A percentile compares a stretch with the other conserved stretches of the same genome.
Conservation (phyloP, 495 filamentous ascomycete species). For the Podospora pseudopauciseta region DNA sequence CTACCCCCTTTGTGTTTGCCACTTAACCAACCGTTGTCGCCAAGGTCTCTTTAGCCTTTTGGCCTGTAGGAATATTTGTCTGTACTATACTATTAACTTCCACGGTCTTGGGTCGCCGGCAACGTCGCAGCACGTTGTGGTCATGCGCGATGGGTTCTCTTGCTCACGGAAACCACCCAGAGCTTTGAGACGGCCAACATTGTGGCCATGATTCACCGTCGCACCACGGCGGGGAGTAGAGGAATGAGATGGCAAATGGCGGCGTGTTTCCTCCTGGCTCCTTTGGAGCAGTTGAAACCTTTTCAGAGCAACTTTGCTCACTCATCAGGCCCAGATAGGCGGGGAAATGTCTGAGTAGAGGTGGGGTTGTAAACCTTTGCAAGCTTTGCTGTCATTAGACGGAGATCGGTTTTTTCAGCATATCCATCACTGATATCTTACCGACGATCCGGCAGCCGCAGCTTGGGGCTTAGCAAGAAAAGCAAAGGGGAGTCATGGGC, state of each 20-base stretch:
- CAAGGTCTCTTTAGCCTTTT: background rate
- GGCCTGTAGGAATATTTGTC: slow-evolving; percentile 6
- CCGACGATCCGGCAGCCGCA: background rate
- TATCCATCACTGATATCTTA: background rate
- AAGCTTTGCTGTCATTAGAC: background rate
- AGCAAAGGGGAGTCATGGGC: background rate
- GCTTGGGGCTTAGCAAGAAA: background rate
- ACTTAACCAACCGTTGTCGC: background rate
- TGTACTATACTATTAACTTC: slow-evolving; percentile 4
- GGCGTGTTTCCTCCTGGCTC: background rate
- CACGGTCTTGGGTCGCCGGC: slow-evolving; percentile 1
- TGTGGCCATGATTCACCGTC: background rate
- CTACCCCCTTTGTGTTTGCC: background rate
- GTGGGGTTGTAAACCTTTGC: slow-evolving; percentile 3
- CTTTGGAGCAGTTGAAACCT: background rate
- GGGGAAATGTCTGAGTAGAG: slow-evolving; percentile 2
- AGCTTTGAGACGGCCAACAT: background rate
- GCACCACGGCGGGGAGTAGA: background rate
- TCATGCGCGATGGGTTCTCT: background rate
- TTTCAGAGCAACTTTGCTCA: background rate
- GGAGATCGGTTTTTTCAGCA: background rate
- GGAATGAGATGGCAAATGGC: background rate
- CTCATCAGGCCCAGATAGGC: background rate
- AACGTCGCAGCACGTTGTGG: background rate
- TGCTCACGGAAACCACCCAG: background rate